These are phyloP conservation scores for Daedalea quercina DNA, from an alignment of 768 basidiomycete species.

Conservation along the genomic window DNA sequence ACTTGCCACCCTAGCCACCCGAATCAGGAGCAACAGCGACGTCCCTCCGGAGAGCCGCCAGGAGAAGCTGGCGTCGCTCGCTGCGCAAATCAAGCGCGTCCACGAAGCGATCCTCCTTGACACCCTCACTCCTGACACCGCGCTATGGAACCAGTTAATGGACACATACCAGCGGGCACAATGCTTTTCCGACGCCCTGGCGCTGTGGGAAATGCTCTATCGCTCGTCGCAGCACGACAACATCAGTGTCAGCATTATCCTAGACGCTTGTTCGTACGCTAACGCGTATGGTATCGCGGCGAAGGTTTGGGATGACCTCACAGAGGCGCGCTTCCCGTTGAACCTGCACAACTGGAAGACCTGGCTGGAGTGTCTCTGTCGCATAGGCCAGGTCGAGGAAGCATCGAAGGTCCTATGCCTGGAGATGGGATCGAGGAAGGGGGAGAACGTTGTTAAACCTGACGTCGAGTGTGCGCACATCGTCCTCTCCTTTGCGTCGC, in stretches of 20 bases:
- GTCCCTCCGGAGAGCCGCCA: conserved; percentile 16
- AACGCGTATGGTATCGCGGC: conserved; percentile 43
- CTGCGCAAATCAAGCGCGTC: conserved; percentile 49
- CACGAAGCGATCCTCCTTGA: conserved; percentile 80
- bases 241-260: conserved; percentile 70
- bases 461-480: conserved; percentile 44
- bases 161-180: conserved; percentile 80
- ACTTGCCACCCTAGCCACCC: conserved; percentile 42
- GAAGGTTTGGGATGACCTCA: conserved; percentile 48
- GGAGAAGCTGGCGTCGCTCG: conserved; percentile 28
- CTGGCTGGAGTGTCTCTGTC: conserved; percentile 83
- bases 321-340: conserved; percentile 41
- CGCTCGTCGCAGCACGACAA: conserved; percentile 51
- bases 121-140: conserved; percentile 60
- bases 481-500: conserved; percentile 47
- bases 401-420: conserved; percentile 58
- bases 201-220: conserved; percentile 75
- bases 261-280: conserved; percentile 77
- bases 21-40: conserved; percentile 11
- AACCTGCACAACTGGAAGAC: conserved; percentile 73
- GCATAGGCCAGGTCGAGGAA: conserved; percentile 56
- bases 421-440: conserved; percentile 51
- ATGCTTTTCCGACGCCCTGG: conserved; percentile 62
- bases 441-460: conserved; percentile 28
- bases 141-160: conserved; percentile 82